Evolutionary conservation across 2,329 filamentous ascomycete species (phyloP).

Genomic region (Aspergillus nomiae): DNA sequence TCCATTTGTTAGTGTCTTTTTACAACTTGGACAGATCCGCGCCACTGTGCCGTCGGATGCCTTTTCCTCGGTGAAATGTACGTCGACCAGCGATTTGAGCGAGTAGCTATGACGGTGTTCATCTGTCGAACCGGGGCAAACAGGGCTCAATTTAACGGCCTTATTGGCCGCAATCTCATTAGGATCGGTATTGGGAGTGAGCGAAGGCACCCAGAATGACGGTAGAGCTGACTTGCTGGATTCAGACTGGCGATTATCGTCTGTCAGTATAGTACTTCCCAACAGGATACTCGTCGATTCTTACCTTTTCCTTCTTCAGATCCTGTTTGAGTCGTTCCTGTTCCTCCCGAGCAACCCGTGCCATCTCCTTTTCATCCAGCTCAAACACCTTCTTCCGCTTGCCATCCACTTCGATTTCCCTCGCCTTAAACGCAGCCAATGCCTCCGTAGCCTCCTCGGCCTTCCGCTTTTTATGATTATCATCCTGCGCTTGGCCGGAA

Average conservation of each 20-base stretch:
- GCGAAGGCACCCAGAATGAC: constrained; percentile 90
- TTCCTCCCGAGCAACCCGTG: constrained; percentile 69
- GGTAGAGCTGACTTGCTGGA: constrained; percentile 69
- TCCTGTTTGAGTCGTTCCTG: constrained; percentile 68
- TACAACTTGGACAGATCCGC: constrained; percentile 78
- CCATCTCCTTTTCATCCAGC: constrained; percentile 74
- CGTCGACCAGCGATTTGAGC: constrained; percentile 72
- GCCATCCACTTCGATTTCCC: constrained; percentile 49
- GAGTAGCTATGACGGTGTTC: constrained; percentile 72
- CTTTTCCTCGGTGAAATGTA: constrained; percentile 75
- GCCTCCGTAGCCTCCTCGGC: constrained; percentile 31
- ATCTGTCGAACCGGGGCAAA: constrained; percentile 73
- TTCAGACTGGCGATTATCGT: constrained; percentile 38
- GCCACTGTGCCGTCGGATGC: constrained; percentile 50
- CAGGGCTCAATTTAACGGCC: constrained; percentile 66
- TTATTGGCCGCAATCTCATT: constrained; percentile 60
- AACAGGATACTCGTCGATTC: not conserved
- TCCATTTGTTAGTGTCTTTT: constrained; percentile 78
- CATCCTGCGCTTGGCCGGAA: constrained; percentile 9
- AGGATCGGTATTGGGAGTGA: constrained; percentile 68
- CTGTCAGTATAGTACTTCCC: not conserved
- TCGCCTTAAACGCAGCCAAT: constrained; percentile 30
- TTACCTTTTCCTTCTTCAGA: constrained; percentile 73
- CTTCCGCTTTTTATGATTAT: constrained; percentile 32
- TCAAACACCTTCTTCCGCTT: constrained; percentile 76